Conservation (phyloP, 192 early-diverging fungal genomes). For the Backusella tuberculispora region DNA sequence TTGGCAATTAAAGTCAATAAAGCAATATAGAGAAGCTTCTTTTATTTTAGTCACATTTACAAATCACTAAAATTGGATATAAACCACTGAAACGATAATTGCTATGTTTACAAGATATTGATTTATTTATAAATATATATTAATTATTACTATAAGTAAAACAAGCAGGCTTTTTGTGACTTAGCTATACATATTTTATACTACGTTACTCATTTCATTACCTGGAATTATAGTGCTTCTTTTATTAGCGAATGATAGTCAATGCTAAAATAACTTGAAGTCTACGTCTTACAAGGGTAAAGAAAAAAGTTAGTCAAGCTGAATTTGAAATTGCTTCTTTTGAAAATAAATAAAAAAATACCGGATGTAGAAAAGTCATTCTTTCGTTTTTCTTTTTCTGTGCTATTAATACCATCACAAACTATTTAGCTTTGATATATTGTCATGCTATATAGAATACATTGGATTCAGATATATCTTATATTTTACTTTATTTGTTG, state of each 20-base stretch:
- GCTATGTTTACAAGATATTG: no score
- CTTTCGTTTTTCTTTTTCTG: constrained; percentile 3
- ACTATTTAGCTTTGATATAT: constrained; percentile 7
- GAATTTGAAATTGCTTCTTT: neutral
- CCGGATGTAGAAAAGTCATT: neutral
- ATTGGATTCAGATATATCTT: neutral
- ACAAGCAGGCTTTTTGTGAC: no score
- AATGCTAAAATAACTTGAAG: neutral
- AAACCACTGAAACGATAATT: neutral
- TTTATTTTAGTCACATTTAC: neutral
- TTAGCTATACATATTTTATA: no score
- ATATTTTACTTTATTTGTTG: neutral
- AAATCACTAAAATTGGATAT: neutral
- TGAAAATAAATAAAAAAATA: constrained; percentile 8
- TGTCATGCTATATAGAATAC: constrained; percentile 14
- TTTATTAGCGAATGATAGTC: neutral
- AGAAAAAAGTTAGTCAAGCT: neutral
- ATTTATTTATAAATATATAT: no score
- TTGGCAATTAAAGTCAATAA: no score
- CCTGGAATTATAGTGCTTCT: neutral
- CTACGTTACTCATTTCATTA: neutral
- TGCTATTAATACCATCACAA: neutral
- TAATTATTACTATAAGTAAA: no score
- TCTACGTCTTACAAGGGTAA: neutral
- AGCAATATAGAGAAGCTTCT: neutral